Conservation (phyloP, 2,329 filamentous ascomycete genomes). For the Orbilia brochopaga region DNA sequence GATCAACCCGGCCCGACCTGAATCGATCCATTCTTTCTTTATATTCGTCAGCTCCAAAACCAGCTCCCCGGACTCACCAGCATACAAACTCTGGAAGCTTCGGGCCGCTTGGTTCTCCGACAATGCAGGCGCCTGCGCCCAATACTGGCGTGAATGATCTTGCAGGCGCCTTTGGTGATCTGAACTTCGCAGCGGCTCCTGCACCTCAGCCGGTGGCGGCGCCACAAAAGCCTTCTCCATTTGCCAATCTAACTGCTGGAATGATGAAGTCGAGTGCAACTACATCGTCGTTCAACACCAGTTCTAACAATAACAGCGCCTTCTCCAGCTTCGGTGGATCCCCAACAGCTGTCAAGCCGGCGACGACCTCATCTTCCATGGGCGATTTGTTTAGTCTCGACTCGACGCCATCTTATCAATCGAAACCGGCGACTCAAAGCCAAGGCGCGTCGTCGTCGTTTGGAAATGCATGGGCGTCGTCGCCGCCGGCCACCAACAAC, state of each 20-base stretch:
- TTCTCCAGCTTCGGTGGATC: conserved; percentile 68
- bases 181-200: conserved; percentile 66
- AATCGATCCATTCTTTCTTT: conserved; percentile 97
- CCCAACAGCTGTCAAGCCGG: conserved; percentile 63
- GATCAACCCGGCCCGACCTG: conserved; percentile 83
- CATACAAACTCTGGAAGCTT: conserved; percentile 68
- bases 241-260: conserved; percentile 65
- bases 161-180: conserved; percentile 78
- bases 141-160: conserved; percentile 68
- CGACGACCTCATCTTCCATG: conserved; percentile 64
- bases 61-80: conserved; percentile 64
- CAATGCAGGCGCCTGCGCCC: conserved; percentile 61
- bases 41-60: conserved; percentile 82
- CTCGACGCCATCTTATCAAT: conserved; percentile 63
- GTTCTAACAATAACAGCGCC: conserved; percentile 62
- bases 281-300: conserved; percentile 61
- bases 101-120: conserved; percentile 68
- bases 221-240: conserved; percentile 65
- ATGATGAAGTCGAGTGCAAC: conserved; percentile 57
- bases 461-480: conserved; percentile 76
- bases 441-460: conserved; percentile 67
- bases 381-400: conserved; percentile 80
- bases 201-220: conserved; percentile 60
- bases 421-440: conserved; percentile 60
- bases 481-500: conserved; percentile 63